Percentiles rank a stretch among this genome's conserved stretches.
These are phyloP conservation scores for Pseudogymnoascus pannorum DNA, from an alignment of 2,329 filamentous ascomycete genomes.

Conservation along the genomic window DNA sequence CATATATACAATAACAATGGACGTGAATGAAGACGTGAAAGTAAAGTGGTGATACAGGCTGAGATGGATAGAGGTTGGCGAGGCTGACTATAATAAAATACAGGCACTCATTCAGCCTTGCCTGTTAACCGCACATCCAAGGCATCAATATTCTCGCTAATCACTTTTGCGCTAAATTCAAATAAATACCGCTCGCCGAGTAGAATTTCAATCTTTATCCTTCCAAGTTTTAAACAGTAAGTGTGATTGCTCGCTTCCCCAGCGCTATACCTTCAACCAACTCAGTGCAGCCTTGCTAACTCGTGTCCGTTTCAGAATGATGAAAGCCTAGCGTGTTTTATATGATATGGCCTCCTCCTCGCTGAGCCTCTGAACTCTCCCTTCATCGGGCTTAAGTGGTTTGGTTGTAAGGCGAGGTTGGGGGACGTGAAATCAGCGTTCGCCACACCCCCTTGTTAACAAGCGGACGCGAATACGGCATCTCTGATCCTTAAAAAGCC, in stretches of 20 bases:
- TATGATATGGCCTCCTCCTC: conserved; percentile 70
- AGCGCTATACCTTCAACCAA: background rate
- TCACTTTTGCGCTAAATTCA: conserved; percentile 1
- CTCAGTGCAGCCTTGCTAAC: conserved; percentile 30
- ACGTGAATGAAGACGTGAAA: background rate
- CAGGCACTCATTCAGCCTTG: background rate
- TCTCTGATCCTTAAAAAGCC: conserved; percentile 67
- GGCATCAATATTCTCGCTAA: conserved; percentile 1
- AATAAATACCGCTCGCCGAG: background rate
- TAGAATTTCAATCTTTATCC: conserved; percentile 64
- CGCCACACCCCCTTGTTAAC: conserved; percentile 98
- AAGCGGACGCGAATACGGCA: conserved; percentile 95
- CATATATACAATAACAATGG: background rate
- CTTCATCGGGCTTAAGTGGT: conserved; percentile 85
- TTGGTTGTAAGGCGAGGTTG: conserved; percentile 55
- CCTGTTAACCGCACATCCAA: background rate
- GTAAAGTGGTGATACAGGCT: background rate
- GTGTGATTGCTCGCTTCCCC: conserved; percentile 34
- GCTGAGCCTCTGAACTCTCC: conserved; percentile 72
- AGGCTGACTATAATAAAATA: conserved; percentile 3
- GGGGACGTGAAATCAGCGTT: conserved; percentile 93
- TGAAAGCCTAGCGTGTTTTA: conserved; percentile 97
- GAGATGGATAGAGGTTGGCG: background rate
- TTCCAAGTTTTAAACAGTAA: conserved; percentile 99
- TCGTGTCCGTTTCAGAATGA: conserved; percentile 60